Percentiles rank a stretch among this genome's conserved stretches.
Conservation (phyloP, 371 early-diverging fungal species). For the Circinella umbellata region DNA sequence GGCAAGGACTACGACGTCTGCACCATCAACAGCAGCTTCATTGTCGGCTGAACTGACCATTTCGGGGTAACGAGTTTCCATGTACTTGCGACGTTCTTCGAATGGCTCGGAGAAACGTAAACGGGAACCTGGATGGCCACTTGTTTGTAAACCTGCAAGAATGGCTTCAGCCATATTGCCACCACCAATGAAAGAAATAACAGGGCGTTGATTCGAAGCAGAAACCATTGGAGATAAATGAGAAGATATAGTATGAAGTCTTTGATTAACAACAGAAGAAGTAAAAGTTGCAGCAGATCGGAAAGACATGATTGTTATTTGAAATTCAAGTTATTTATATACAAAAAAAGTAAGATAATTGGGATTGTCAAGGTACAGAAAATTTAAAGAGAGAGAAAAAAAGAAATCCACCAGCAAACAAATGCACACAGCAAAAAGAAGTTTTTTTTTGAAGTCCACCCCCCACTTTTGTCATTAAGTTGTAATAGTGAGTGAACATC, state of each 20-base stretch:
- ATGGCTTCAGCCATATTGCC: conserved; percentile 97
- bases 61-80: conserved; percentile 65
- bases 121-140: conserved; percentile 69
- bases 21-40: conserved; percentile 47
- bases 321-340: not conserved
- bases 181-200: conserved; percentile 83
- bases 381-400: no score
- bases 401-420: no score
- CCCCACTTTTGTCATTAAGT: no score
- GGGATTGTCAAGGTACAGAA: not conserved
- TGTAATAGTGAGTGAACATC: no score
- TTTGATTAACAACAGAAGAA: conserved; percentile 3
- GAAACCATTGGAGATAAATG: not conserved
- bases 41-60: conserved; percentile 51
- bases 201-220: conserved; percentile 25
- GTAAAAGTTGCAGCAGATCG: conserved; percentile 5
- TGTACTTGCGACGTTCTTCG: conserved; percentile 65
- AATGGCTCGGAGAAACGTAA: conserved; percentile 86
- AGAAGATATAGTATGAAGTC: conserved; percentile 1
- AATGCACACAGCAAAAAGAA: no score
- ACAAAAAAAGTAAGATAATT: not conserved
- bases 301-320: not conserved
- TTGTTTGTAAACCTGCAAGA: conserved; percentile 79
- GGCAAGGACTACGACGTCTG: conserved; percentile 84
- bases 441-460: no score